Conservation (phyloP, 2,329 filamentous ascomycete species). For the Mariannaea elegans region DNA sequence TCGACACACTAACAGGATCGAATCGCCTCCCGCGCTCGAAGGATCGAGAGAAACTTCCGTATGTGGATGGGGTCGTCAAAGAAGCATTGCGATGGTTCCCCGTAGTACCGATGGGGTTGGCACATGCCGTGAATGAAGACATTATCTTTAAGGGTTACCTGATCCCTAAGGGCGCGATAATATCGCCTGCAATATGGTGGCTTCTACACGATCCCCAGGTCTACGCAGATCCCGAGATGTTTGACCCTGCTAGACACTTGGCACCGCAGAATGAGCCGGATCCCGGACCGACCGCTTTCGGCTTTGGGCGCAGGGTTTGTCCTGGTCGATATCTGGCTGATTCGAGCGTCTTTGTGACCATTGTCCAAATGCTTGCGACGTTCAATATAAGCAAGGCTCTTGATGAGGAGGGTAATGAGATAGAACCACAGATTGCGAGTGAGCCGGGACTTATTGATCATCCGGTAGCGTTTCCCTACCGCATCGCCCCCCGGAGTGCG, state of each 20-base stretch:
- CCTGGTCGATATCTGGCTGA: constrained; percentile 46
- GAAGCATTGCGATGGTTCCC: constrained; percentile 40
- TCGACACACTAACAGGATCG: constrained; percentile 34
- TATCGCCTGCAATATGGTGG: constrained; percentile 34
- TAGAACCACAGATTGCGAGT: too few species aligned
- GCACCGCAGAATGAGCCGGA: constrained; percentile 39
- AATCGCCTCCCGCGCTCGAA: constrained; percentile 34
- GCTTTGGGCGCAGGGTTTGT: constrained; percentile 49
- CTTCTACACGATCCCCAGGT: constrained; percentile 69
- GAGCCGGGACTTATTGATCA: too few species aligned
- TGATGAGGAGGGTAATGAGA: constrained; percentile 46
- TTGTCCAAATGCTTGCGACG: constrained; percentile 54
- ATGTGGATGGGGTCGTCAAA: constrained; percentile 40
- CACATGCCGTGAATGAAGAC: constrained; percentile 45
- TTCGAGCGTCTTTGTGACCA: constrained; percentile 42
- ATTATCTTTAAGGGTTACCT: constrained; percentile 24
- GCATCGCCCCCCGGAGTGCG: too few species aligned
- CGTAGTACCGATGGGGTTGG: constrained; percentile 44
- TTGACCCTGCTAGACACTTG: constrained; percentile 37
- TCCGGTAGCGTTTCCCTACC: too few species aligned
- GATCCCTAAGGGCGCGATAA: constrained; percentile 33
- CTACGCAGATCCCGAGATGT: constrained; percentile 56
- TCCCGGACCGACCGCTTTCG: constrained; percentile 42
- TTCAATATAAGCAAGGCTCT: constrained; percentile 49
- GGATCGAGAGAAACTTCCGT: constrained; percentile 39